phyloP scores from a whole-genome alignment of 2,329 filamentous ascomycete genomes.

The Emericellopsis atlantica region DNA sequence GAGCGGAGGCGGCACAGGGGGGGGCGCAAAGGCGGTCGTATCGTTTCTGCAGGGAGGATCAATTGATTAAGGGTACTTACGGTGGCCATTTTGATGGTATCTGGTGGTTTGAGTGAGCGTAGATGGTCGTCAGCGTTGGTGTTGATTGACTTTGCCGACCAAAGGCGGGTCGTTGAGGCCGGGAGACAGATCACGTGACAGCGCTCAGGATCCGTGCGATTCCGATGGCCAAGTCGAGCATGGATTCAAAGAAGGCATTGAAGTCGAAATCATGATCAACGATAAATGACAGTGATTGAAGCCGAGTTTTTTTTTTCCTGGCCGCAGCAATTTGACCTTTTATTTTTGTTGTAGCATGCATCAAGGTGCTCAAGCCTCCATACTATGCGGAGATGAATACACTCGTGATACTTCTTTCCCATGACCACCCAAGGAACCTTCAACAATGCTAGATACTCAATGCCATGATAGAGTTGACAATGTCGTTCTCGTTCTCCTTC shows the following conservation, averaged over 20 bases:
- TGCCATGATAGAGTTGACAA: constrained; percentile 99
- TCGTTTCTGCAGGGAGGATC: constrained; percentile 2
- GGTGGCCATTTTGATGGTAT: constrained; percentile 53
- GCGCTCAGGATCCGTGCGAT: neutral
- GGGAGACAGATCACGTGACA: constrained; percentile 19
- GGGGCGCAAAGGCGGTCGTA: neutral
- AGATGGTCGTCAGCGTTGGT: constrained; percentile 33
- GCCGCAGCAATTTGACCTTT: too few species aligned
- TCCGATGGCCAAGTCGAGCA: neutral
- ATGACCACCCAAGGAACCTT: too few species aligned
- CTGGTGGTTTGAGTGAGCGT: constrained; percentile 32
- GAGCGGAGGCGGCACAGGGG: neutral
- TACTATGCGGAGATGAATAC: constrained; percentile 15
- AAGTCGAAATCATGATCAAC: too few species aligned
- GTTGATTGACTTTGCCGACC: constrained; percentile 34
- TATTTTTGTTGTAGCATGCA: too few species aligned
- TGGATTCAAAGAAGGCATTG: too few species aligned
- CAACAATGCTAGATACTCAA: constrained; percentile 55
- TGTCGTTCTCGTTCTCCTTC: constrained; percentile 99
- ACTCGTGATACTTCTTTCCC: constrained; percentile 2
- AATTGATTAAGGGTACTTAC: constrained; percentile 39
- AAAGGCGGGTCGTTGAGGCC: constrained; percentile 6
- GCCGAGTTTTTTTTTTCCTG: too few species aligned
- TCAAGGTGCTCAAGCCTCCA: too few species aligned
- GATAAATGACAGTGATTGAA: too few species aligned